Conservation (phyloP, 1,284 basidiomycete genomes). For the Malassezia psittaci region DNA sequence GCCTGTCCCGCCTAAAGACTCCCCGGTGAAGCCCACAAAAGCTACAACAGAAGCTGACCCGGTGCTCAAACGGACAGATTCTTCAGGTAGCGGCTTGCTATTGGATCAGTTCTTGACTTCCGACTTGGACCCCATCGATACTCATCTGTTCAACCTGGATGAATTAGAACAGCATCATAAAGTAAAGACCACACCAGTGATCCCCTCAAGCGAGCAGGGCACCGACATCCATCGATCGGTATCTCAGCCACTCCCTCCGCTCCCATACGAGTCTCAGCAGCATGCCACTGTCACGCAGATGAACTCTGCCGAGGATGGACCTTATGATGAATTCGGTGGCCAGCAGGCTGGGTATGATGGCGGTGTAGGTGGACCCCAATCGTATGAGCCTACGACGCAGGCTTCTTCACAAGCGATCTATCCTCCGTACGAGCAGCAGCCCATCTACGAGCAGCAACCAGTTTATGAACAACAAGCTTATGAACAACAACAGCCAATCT, state of each 20-base stretch:
- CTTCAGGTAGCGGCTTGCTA: neutral
- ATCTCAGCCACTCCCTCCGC: neutral
- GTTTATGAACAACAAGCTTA: neutral
- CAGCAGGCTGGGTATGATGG: slow-evolving; percentile 4
- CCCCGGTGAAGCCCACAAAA: slow-evolving; percentile 6
- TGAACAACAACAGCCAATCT: neutral
- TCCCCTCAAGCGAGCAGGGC: neutral
- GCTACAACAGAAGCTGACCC: slow-evolving; percentile 1
- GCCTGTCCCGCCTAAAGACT: slow-evolving; percentile 20
- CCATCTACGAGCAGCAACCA: too few species aligned
- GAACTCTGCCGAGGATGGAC: neutral
- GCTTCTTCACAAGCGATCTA: too few species aligned
- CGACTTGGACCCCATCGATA: slow-evolving; percentile 10
- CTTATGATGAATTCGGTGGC: slow-evolving; percentile 11
- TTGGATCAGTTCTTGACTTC: slow-evolving; percentile 5
- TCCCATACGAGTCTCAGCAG: neutral
- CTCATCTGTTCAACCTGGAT: slow-evolving; percentile 25
- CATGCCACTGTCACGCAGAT: neutral
- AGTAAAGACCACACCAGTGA: slow-evolving; percentile 21
- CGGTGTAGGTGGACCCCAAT: too few species aligned
- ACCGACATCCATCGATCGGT: neutral
- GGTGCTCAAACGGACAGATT: neutral
- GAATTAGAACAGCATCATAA: slow-evolving; percentile 34
- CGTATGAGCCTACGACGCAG: too few species aligned
- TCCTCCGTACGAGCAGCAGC: too few species aligned